Evolutionary conservation across 2,329 filamentous ascomycete genomes (phyloP).

Genomic region (Fusarium gaditjirri): DNA sequence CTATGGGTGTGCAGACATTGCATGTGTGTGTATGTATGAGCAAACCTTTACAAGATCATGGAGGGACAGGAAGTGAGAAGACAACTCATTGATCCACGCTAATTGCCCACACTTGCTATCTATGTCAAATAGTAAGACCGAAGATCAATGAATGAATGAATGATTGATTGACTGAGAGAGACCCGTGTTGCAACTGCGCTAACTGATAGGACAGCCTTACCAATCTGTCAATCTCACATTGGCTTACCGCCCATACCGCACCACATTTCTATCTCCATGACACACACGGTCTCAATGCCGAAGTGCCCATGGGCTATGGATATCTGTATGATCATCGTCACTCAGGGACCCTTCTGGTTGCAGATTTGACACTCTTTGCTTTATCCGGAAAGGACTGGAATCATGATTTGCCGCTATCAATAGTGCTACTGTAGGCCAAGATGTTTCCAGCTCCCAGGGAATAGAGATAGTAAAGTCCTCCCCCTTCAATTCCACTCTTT

Average conservation of each 20-base stretch:
- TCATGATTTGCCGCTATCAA: slow-evolving; percentile 34
- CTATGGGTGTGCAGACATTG: slow-evolving; percentile 7
- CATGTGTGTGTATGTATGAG: neutral
- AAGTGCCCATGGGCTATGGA: neutral
- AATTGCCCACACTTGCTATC: slow-evolving; percentile 4
- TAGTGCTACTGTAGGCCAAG: slow-evolving; percentile 17
- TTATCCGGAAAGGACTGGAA: slow-evolving; percentile 33
- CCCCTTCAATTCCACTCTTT: neutral
- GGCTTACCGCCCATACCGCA: slow-evolving; percentile 14
- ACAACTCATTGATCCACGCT: neutral
- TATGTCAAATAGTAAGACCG: slow-evolving; percentile 9
- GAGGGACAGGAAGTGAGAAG: neutral
- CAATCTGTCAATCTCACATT: slow-evolving; percentile 2
- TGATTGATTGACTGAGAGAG: neutral
- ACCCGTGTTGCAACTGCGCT: slow-evolving; percentile 14
- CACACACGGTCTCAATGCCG: slow-evolving; percentile 11
- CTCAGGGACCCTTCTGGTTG: neutral
- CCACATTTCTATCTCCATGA: slow-evolving; percentile 9
- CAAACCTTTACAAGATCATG: neutral
- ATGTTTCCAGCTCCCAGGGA: neutral
- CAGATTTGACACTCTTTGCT: slow-evolving; percentile 20
- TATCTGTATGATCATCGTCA: slow-evolving; percentile 13
- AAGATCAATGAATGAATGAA: slow-evolving; percentile 6
- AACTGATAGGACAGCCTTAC: slow-evolving; percentile 28
- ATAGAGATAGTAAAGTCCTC: slow-evolving; percentile 29